phyloP scores from a whole-genome alignment of 345 rosid genomes.

The Kandelia obovata region DNA sequence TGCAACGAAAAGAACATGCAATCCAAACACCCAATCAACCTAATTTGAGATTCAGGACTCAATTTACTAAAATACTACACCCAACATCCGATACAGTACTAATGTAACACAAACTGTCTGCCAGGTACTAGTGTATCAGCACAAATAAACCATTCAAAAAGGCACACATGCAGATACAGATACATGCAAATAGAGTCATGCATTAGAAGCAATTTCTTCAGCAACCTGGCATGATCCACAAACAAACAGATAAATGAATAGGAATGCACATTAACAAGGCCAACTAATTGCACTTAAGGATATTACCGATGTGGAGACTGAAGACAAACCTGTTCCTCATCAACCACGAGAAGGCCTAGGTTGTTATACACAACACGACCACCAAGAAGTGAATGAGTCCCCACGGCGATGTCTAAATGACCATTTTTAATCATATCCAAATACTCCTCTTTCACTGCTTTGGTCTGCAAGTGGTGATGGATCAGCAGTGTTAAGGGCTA shows the following conservation, averaged over 20 bases:
- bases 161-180: background rate
- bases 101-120: background rate
- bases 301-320: conserved; percentile 16
- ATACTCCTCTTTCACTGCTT: conserved; percentile 69
- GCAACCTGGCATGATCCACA: background rate
- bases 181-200: background rate
- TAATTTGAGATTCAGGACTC: background rate
- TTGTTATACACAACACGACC: conserved; percentile 83
- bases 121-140: background rate
- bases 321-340: conserved; percentile 89
- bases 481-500: conserved; percentile 19
- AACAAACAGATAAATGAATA: background rate
- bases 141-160: background rate
- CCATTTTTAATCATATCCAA: conserved; percentile 75
- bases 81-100: background rate
- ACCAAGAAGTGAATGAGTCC: conserved; percentile 97
- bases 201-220: too few species aligned
- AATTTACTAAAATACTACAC: background rate
- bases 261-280: conserved; percentile 5
- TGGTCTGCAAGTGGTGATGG: conserved; percentile 52
- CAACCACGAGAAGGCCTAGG: conserved; percentile 94
- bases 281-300: conserved; percentile 7
- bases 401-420: conserved; percentile 72
- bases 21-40: too few species aligned
- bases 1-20: background rate